Evolutionary conservation across 139 green algal genomes (phyloP), one percentile per base, ranked within the genome.

Genomic region (Pseudopediastrum boryanum): DNA sequence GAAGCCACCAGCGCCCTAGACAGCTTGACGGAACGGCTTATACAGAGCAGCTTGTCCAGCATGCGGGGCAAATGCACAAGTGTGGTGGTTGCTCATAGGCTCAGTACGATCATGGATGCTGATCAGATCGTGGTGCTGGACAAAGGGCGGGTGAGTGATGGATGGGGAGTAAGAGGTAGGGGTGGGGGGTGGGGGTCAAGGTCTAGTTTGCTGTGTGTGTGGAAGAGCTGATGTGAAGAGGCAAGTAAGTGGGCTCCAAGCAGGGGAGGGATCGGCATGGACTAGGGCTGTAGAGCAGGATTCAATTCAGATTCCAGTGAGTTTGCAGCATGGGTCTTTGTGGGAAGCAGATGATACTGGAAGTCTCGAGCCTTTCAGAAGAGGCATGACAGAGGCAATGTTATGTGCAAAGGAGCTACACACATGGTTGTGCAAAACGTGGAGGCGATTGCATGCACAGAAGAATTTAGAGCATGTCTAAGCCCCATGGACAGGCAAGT

Each of bases 61-160:
- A 78, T 94, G 19, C 48, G 25, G 7, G 59, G 73, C 27, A 50
- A 23, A 33, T 80, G 43, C 63, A 71, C 73, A 16, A 43, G 63
- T 43, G 48, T 76, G 46, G 90, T 97, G 23, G 87, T 98, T n/a
- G 94, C 94, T 35, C 94, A 98, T 74, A 82, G 93, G n/a, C 85
- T 98, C 38, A 90, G 77, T 65, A 98, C 93, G 23, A 86, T 98
- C 35, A 90, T 91, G 78, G 88, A 93, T 71, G 89, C 93, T 4
- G 93, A 97, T 79, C 79, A 87, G 43, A 98, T 98, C 65, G 77
- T 95, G 23, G 92, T 90, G 7, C 51, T 90, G 42, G 74, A 88
- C 62, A 67, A 83, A 12, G 86, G 85, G 61, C 48, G 68, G 44
- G 86, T 90, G 66, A 38, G 27, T 50, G 29, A 59, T 2, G 16